Percentiles rank a stretch among this genome's conserved stretches.
Evolutionary conservation across 1,284 basidiomycete genomes (phyloP).

Genomic region (Xerocomus nothofagi): DNA sequence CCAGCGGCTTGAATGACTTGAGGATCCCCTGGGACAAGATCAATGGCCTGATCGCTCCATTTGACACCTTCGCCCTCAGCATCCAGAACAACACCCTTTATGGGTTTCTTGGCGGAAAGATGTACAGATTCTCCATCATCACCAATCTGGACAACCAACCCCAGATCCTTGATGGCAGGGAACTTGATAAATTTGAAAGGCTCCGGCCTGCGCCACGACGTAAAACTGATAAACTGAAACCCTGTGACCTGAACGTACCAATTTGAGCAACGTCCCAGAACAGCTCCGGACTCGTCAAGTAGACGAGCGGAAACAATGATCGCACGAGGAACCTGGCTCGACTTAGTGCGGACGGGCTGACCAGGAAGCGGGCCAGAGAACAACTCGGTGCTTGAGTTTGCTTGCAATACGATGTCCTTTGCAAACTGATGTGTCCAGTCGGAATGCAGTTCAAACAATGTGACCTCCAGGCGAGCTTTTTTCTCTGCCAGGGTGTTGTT

Average conservation of each 20-base stretch:
- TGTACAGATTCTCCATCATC: constrained; percentile 61
- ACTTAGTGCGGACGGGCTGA: constrained; percentile 63
- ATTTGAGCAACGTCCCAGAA: constrained; percentile 78
- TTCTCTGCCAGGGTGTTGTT: constrained; percentile 69
- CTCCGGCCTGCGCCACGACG: constrained; percentile 63
- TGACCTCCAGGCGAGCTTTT: constrained; percentile 62
- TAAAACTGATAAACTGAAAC: constrained; percentile 9
- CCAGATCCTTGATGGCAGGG: constrained; percentile 59
- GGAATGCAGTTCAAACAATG: constrained; percentile 66
- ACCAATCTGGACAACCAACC: constrained; percentile 53
- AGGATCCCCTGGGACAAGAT: constrained; percentile 80
- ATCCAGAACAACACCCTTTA: constrained; percentile 85
- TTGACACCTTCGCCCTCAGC: constrained; percentile 68
- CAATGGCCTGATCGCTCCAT: constrained; percentile 87
- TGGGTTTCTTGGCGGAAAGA: constrained; percentile 63
- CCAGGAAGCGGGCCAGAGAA: constrained; percentile 69
- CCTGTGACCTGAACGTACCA: constrained; percentile 48
- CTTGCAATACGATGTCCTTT: constrained; percentile 53
- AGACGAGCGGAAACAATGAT: constrained; percentile 79
- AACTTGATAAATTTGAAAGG: constrained; percentile 90
- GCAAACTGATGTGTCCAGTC: constrained; percentile 56
- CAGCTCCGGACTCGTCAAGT: constrained; percentile 52
- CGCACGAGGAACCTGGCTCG: constrained; percentile 62
- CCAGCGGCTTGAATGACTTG: constrained; percentile 67
- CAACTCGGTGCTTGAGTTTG: constrained; percentile 84